phyloP scores from a whole-genome alignment of 805 yeast species.

The Groenewaldozyma tartarivorans region DNA sequence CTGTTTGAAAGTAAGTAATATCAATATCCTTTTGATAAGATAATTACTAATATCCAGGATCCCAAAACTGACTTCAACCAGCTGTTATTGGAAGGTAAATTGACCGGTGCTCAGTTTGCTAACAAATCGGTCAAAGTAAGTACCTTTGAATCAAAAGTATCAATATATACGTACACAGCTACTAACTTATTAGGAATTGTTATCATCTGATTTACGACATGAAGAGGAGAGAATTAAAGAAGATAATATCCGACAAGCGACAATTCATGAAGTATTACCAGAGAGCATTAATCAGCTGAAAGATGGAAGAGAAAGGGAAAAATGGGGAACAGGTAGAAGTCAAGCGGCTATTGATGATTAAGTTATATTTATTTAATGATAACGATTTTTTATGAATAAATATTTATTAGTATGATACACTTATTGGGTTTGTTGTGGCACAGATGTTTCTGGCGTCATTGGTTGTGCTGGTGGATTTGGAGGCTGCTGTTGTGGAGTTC shows the following conservation, averaged over 20 bases:
- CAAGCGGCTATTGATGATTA: constrained; percentile 26
- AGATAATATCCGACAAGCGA: constrained; percentile 20
- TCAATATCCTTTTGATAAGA: not conserved
- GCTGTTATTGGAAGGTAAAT: constrained; percentile 19
- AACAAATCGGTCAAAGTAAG: constrained; percentile 19
- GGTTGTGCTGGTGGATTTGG: too few species aligned
- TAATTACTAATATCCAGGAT: constrained; percentile 8
- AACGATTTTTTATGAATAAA: too few species aligned
- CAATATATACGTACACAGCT: too few species aligned
- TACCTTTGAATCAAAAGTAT: too few species aligned
- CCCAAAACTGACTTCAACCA: constrained; percentile 17
- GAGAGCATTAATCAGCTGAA: constrained; percentile 27
- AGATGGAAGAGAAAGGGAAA: constrained; percentile 33
- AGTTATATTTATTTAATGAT: not conserved
- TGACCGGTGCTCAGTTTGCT: constrained; percentile 24
- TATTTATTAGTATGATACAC: too few species aligned
- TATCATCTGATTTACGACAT: constrained; percentile 17
- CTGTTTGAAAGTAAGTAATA: constrained; percentile 17
- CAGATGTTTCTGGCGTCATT: too few species aligned
- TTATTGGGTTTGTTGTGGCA: too few species aligned
- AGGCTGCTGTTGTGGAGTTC: too few species aligned
- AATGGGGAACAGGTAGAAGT: constrained; percentile 33
- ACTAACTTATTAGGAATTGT: constrained; percentile 17
- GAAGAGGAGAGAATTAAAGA: constrained; percentile 21
- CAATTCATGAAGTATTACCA: constrained; percentile 23